phyloP scores from a whole-genome alignment of 73 alveolate species.

The Stentor coeruleus region DNA sequence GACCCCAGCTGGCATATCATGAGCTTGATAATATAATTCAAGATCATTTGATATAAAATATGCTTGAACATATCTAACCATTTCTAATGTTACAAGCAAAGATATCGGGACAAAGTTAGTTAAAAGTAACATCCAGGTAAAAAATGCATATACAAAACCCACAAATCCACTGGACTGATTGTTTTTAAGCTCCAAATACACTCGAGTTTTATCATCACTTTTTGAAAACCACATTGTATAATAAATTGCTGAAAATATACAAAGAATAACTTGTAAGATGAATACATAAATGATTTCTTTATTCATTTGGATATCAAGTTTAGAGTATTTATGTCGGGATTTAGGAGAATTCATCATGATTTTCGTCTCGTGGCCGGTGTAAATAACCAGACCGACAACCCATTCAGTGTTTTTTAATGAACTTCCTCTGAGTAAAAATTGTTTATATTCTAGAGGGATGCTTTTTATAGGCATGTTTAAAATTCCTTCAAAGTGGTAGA shows the following conservation, averaged over 20 bases:
- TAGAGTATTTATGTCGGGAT: slow-evolving; percentile 62
- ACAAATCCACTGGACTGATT: neutral
- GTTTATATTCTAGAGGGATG: slow-evolving; percentile 46
- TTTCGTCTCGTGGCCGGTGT: slow-evolving; percentile 95
- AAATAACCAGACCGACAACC: slow-evolving; percentile 85
- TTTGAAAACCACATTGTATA: slow-evolving; percentile 52
- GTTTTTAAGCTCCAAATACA: slow-evolving; percentile 29
- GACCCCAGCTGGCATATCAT: slow-evolving; percentile 71
- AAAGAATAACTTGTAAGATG: slow-evolving; percentile 45
- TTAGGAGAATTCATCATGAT: slow-evolving; percentile 82
- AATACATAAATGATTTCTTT: slow-evolving; percentile 54
- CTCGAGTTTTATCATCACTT: neutral
- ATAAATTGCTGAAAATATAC: slow-evolving; percentile 53
- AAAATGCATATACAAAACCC: neutral
- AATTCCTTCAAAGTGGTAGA: slow-evolving; percentile 25
- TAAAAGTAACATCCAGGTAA: slow-evolving; percentile 14
- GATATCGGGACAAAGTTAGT: slow-evolving; percentile 93
- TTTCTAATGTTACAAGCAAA: slow-evolving; percentile 80
- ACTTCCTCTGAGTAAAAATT: slow-evolving; percentile 86
- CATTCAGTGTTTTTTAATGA: slow-evolving; percentile 87
- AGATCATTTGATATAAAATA: slow-evolving; percentile 75
- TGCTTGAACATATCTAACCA: slow-evolving; percentile 81
- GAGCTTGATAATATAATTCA: slow-evolving; percentile 68
- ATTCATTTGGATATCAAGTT: slow-evolving; percentile 58
- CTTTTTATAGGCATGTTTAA: neutral